Evolutionary conservation across 2,329 filamentous ascomycete species (phyloP), one percentile per base, ranked within the genome.

Genomic region (Ploettnerulaceae sp.): DNA sequence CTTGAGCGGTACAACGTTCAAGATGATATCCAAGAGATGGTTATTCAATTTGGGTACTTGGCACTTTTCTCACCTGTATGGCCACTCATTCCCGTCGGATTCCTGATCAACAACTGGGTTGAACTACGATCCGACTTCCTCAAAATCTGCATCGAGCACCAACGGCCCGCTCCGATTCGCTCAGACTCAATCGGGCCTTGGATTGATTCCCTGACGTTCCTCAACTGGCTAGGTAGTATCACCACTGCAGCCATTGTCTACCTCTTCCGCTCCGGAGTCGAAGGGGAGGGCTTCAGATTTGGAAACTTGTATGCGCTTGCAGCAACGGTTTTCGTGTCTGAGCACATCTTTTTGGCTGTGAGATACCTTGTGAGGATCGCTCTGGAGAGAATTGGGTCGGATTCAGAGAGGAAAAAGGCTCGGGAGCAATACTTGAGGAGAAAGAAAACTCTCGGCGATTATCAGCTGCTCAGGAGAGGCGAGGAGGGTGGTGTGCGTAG

Each of bases 151-250:
- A 76, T 87, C 37, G 84, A n/a, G 89, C 64, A 89, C 73, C 84
- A 90, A 59, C 81, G 91, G 3, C 91, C 91, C 0, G 87, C 86
- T 25, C 91, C 91, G 0, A 88, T 85, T 76, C 81, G 91, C 41
- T 82, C 88, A 1, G 91, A 96, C 68, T 90, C 86, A 2, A 96
- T 97, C 57, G 91, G 91, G 0, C 89, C 91, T 0, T 96, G 89
- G 84, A 73, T 97, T 11, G 79, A 88, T 52, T 83, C 86, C 0
- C 73, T 97, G 3, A 84, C 83, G 11, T 93, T 96, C 64, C 71
- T 96, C 17, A 84, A 87, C 3, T 96, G 91, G 90, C 72, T 95
- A 18, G 91, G 91, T 25, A 91, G 84, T 54, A 71, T 97, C 48
- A 93, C 89, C 4, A 89, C 85, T 47, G 81, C 89, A 0, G 88